Conservation (phyloP, 352 stramenopile species). For the Phytophthora foliorum region DNA sequence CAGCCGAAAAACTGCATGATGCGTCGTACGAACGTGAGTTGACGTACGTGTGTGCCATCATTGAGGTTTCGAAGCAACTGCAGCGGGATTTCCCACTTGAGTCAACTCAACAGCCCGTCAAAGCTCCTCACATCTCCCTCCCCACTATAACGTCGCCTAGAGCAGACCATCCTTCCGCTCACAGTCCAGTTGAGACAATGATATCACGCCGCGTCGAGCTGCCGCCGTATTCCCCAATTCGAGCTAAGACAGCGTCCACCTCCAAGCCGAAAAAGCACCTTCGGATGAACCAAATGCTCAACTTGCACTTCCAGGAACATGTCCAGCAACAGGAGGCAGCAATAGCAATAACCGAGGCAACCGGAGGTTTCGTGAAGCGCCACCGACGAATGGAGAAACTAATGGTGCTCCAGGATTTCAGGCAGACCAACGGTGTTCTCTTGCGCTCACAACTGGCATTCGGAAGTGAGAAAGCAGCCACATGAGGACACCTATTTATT, state of each 20-base stretch:
- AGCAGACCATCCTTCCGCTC: constrained; percentile 4
- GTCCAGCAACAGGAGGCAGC: constrained; percentile 35
- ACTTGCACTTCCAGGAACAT: constrained; percentile 54
- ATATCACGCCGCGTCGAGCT: constrained; percentile 28
- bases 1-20: constrained; percentile 66
- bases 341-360: constrained; percentile 24
- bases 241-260: constrained; percentile 1
- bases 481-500: constrained; percentile 27
- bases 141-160: constrained; percentile 40
- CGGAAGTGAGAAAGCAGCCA: constrained; percentile 26
- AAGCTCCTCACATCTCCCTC: constrained; percentile 32
- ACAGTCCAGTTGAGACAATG: background rate
- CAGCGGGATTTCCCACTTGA: constrained; percentile 26
- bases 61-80: constrained; percentile 52
- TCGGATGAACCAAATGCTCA: constrained; percentile 52
- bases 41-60: constrained; percentile 58
- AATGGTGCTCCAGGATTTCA: constrained; percentile 61
- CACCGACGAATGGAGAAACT: constrained; percentile 35
- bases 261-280: constrained; percentile 29
- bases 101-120: constrained; percentile 11
- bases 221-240: constrained; percentile 28
- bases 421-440: constrained; percentile 48
- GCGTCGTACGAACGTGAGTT: constrained; percentile 67
- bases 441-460: constrained; percentile 51
- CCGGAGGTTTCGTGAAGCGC: constrained; percentile 12